phyloP scores from a whole-genome alignment of 1,139 yeast species.

The Suhomyces bolitotheri region DNA sequence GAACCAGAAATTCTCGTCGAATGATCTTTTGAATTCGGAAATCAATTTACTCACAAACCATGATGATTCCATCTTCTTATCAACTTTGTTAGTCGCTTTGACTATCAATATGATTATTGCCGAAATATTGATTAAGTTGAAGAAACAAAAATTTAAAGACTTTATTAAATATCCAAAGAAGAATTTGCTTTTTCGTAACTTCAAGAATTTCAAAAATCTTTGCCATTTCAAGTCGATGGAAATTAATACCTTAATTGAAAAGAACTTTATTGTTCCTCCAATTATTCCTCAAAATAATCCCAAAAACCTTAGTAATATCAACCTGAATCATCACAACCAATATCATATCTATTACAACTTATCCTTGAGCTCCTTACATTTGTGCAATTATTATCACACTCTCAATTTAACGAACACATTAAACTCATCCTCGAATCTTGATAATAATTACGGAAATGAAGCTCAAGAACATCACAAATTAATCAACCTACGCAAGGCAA shows the following conservation, averaged over 20 bases:
- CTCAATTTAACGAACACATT: slow-evolving; percentile 24
- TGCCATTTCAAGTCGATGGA: slow-evolving; percentile 34
- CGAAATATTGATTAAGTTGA: slow-evolving; percentile 36
- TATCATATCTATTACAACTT: slow-evolving; percentile 38
- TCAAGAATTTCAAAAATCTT: slow-evolving; percentile 29
- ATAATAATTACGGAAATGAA: slow-evolving; percentile 20
- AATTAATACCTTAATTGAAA: slow-evolving; percentile 31
- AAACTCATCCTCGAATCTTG: slow-evolving; percentile 17
- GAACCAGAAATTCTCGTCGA: slow-evolving; percentile 20
- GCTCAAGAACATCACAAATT: slow-evolving; percentile 36
- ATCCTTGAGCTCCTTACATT: slow-evolving; percentile 33
- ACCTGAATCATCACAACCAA: slow-evolving; percentile 21
- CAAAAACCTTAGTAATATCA: slow-evolving; percentile 15
- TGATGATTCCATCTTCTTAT: slow-evolving; percentile 34
- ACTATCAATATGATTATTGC: slow-evolving; percentile 33
- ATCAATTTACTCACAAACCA: slow-evolving; percentile 28
- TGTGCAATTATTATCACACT: slow-evolving; percentile 39
- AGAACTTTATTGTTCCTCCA: slow-evolving; percentile 30
- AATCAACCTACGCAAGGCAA: slow-evolving; percentile 34
- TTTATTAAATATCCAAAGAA: slow-evolving; percentile 23
- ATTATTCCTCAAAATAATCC: slow-evolving; percentile 17
- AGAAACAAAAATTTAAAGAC: slow-evolving; percentile 26
- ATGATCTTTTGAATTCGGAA: slow-evolving; percentile 12
- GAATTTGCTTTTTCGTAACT: slow-evolving; percentile 19
- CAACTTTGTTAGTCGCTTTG: slow-evolving; percentile 30